These are phyloP conservation scores for Piedraia hortae DNA, from an alignment of 2,329 filamentous ascomycete genomes.

Conservation along the genomic window DNA sequence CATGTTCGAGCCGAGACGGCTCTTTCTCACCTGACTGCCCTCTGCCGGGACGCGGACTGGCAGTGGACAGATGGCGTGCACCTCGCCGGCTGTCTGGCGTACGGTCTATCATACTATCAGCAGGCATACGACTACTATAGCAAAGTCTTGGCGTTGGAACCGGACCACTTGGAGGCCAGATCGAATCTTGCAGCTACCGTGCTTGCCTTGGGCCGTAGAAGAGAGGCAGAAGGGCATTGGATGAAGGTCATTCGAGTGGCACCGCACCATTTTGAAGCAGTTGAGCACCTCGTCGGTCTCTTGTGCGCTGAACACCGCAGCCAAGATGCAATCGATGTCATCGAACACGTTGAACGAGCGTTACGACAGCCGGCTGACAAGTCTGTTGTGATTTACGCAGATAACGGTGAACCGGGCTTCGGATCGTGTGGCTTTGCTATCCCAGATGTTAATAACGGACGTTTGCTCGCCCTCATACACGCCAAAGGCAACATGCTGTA, in stretches of 20 bases:
- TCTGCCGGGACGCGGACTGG: slow-evolving; percentile 61
- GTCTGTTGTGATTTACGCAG: too few species aligned
- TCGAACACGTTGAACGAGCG: slow-evolving; percentile 55
- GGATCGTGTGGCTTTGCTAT: slow-evolving; percentile 65
- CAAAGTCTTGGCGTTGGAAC: slow-evolving; percentile 32
- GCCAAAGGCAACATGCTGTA: slow-evolving; percentile 98
- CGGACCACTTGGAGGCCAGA: slow-evolving; percentile 62
- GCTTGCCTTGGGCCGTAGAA: slow-evolving; percentile 52
- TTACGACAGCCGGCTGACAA: slow-evolving; percentile 25
- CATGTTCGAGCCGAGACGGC: slow-evolving; percentile 32
- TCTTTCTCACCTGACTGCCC: slow-evolving; percentile 39
- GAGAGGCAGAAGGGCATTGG: slow-evolving; percentile 74
- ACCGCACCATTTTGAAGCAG: slow-evolving; percentile 77
- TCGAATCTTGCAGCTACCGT: slow-evolving; percentile 81
- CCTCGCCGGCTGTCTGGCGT: slow-evolving; percentile 70
- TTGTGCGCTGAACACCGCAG: slow-evolving; percentile 58
- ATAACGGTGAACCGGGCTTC: slow-evolving; percentile 33
- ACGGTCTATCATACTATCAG: slow-evolving; percentile 62
- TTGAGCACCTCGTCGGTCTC: slow-evolving; percentile 75
- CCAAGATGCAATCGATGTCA: slow-evolving; percentile 63
- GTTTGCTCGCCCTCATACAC: slow-evolving; percentile 79
- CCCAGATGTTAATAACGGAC: slow-evolving; percentile 63
- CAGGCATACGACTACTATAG: slow-evolving; percentile 51
- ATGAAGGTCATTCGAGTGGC: slow-evolving; percentile 53
- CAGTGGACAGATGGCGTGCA: slow-evolving; percentile 85